Evolutionary conservation across 495 filamentous ascomycete genomes (phyloP), one percentile per base, ranked within the genome.

Genomic region (Trichoderma virens): DNA sequence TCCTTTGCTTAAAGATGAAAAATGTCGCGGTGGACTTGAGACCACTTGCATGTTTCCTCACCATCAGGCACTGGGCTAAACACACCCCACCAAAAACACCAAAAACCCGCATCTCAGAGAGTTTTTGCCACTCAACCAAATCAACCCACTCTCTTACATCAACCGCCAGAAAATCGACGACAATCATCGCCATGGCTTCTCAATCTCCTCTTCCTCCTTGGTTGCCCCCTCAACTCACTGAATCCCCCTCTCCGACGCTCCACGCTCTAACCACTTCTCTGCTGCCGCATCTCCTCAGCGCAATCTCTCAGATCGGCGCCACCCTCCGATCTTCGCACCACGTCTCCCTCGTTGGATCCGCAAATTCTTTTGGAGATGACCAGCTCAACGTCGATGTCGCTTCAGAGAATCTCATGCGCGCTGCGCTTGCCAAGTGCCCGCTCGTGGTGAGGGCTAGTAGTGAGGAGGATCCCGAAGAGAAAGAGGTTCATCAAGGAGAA

Each of bases 351-450:
- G 75, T 75, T 3, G 79, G 79, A 6, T 75, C 77, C 2, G 73
- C 76, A 30, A 84, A 84, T 65, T 68, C 71, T 14, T 83, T 83
- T 61, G 82, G 81, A 35, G 82, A 84, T 65, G 77, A 79, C 67
- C 82, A 84, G 67, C 74, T 84, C 54, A 84, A 84, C 68, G 79
- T 84, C 61, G 82, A 84, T 65, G 75, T 84, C 13, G 20, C 76
- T 1, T 74, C 79, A n/a, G 81, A 84, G 65, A 62, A 72, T 20
- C 65, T 72, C 65, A 74, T 84, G 56, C 75, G 81, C 61, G 51
- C 63, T 0, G 78, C 76, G 6, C 68, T 82, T 31, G 68, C 73
- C 9, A 64, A 66, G 13, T 82, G 79, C 60, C 74, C 78, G 6
- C 70, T 73, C 9, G 73, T 82, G 2, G 62, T 68, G 30, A 78